Base-by-base conservation (phyloP, 371 early-diverging fungal genomes). In the Phascolomyces articulosus region DNA sequence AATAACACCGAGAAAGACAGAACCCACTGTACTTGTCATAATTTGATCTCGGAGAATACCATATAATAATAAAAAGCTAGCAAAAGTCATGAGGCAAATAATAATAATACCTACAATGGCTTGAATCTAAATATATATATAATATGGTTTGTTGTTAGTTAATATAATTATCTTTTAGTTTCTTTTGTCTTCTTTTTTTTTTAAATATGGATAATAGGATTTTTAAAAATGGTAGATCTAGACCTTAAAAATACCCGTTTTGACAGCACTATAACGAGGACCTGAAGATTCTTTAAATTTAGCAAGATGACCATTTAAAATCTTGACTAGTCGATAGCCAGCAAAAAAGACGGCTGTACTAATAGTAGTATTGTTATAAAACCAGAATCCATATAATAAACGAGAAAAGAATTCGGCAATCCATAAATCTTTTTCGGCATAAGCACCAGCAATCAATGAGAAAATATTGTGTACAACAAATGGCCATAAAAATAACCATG, bases 381-480 rank as follows among this genome's bases (percentile, higher is more conserved):
- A 81, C 82, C 82, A 81, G 61, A 78, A 73, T 4, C 77, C 68
- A 29, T 81, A 81, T 6, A 78, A 62, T 11, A 78, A 44, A 60
- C 73, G 58, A 16, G 73, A 70, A 41, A 81, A 73, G 0, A 68
- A 58, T 24, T 69, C 68, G 13, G 82, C 75, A 13, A 69, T 27
- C 0, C 27, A 38, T 24, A 77, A 16, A 40, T 81, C 55, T 21
- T 41, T 49, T 3, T 69, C 51, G 0, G 79, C 77, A 44, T 75
- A 55, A 2, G 75, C 77, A 20, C 82, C 82, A 44, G 82, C 73
- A 4, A 71, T 59, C n/a, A 81, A 27, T 16, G 77, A 73, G 56
- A 74, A 70, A 18, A 68, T 55, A 31, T 78, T 81, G 40, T 81
- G 75, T 27, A 71, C 44, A 10, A 78, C 65, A 59, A 78, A 74